Base-by-base conservation (phyloP, 352 stramenopile genomes). In the Globisporangium parvum region DNA sequence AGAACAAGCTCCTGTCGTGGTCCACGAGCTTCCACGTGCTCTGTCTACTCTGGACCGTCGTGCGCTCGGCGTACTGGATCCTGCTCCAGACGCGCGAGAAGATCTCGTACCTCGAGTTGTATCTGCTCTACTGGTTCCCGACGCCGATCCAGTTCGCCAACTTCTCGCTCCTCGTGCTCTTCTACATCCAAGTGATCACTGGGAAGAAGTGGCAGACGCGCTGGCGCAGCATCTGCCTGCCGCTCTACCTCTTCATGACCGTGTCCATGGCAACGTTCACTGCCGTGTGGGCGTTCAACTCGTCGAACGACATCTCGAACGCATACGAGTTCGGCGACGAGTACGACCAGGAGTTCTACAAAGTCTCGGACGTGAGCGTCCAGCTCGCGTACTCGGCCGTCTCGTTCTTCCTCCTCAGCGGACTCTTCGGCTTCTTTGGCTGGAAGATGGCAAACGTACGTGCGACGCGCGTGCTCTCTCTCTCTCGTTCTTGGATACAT, bases 131-230 rank as follows among this genome's bases (percentile, higher is more conserved):
- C 70, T 93, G 84, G 84, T 75, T 87, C 37, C 84, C 84, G 3
- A 93, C 81, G 46, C 81, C 84, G 33, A 88, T 93, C 65, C 84
- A 93, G 68, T 93, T 93, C 63, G 84, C 84, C 75, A 93, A 91
- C 64, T 93, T 93, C 56, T 91, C 84, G 62, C 73, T 93, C 46
- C 75, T 93, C 33, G 77, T 93, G 42, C 80, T 93, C 33, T 93
- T 93, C 60, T 93, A 93, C 73, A 91, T 93, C 44, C 84, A 93
- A 67, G 84, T 93, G 35, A 71, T 93, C 60, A 91, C 84, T 35
- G 84, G 81, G 23, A 75, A 78, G 48, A 71, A 80, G 52, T 93
- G 84, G 84, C 70, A 74, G 48, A 68, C 71, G 46, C 74, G 67
- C 46, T 93, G 80, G 80, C 80, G 84, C 53, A 84, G 71, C 31